Evolutionary conservation across 805 yeast species (phyloP), one percentile per base, ranked within the genome.

Genomic region (Hanseniaspora valbyensis): DNA sequence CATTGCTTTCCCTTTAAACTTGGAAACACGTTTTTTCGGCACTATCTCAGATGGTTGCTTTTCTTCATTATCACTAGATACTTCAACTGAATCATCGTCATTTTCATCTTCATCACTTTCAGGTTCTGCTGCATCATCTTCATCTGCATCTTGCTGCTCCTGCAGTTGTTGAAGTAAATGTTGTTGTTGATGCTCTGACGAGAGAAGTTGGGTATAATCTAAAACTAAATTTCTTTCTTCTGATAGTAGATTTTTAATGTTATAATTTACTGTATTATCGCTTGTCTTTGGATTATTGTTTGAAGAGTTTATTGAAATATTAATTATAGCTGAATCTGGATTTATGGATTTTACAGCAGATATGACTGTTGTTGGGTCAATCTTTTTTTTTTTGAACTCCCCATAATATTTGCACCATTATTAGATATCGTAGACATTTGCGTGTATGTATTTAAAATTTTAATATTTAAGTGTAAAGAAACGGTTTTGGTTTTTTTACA

Each of bases 131-230:
- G 43, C 52, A 25, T 36, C 52, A 26, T 42, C 42, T 19, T 30
- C 54, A 12, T 44, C 54, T 10, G 37, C 54, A n/a, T 41, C 46
- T 5, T 34, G 42, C 16, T 42, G 40, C 12, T 33, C 52, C 3
- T 40, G 48, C 3, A 41, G n/a, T 21, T 49, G 42, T 10, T 41
- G 42, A 8, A 41, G 44, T 3, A 41, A 2, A 22, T 49, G 52
- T 16, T 36, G 46, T 19, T 33, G 36, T 21, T 49, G 52, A 28
- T 49, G 49, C 28, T 50, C 39, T 24, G 30, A 37, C 6, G 44
- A 32, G 85, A 60, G 96, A 88, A 61, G 36, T 13, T 48, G 44
- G 16, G 33, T 24, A 19, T 90, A 84, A 64, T 90, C 86, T 61
- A 96, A 88, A 9, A 48, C 51, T n/a, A 48, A 33, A 16, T 48